These are phyloP conservation scores for Wallacemonas sp. DNA, from an alignment of 208 protist species.

Conservation along the genomic window DNA sequence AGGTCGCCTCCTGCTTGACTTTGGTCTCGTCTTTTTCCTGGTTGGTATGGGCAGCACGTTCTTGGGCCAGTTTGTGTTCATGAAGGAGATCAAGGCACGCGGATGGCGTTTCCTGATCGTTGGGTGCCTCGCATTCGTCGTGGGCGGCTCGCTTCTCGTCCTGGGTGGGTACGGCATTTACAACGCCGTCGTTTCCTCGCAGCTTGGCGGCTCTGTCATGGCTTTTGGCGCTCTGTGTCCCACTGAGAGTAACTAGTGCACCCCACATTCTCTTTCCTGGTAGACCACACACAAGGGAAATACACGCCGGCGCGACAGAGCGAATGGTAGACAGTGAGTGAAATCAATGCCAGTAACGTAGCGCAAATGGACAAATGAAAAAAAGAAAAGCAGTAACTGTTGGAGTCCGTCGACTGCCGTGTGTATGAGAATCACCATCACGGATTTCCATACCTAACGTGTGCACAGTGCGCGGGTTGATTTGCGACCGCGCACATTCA, in stretches of 20 bases:
- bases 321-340: too few relatives aligned
- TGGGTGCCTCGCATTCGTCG: conserved; percentile 51
- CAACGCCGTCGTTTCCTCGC: conserved; percentile 43
- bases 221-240: conserved; percentile 56
- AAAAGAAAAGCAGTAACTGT: too few relatives aligned
- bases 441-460: too few relatives aligned
- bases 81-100: conserved; percentile 69
- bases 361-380: too few relatives aligned
- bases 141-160: conserved; percentile 68
- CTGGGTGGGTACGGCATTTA: conserved; percentile 77
- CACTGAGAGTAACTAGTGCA: background rate
- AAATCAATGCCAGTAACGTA: too few relatives aligned
- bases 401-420: too few relatives aligned
- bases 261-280: conserved; percentile 1
- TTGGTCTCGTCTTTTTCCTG: conserved; percentile 56
- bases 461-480: too few relatives aligned
- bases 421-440: too few relatives aligned
- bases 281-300: too few relatives aligned
- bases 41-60: conserved; percentile 59
- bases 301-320: too few relatives aligned
- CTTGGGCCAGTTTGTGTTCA: conserved; percentile 74
- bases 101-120: conserved; percentile 69
- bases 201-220: conserved; percentile 42
- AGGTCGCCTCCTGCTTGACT: conserved; percentile 58
- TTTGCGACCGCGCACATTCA: too few relatives aligned